Conservation (phyloP, 2,329 filamentous ascomycete species). For the Talaromyces funiculosus region DNA sequence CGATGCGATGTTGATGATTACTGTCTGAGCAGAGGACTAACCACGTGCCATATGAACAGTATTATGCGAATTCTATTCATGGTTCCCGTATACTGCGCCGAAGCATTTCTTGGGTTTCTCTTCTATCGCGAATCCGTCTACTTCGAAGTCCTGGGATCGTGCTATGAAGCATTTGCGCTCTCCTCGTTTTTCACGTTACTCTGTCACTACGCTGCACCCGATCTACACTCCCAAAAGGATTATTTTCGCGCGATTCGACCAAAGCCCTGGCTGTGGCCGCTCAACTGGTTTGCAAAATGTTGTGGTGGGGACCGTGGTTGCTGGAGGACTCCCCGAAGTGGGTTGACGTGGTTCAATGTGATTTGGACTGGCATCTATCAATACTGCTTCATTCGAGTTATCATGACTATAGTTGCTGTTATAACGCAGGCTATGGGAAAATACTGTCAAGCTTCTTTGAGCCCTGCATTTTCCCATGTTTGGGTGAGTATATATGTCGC, state of each 20-base stretch:
- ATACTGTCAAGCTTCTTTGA: slow-evolving; percentile 75
- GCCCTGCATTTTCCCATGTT: slow-evolving; percentile 72
- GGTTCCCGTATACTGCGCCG: slow-evolving; percentile 73
- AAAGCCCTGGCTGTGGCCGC: slow-evolving; percentile 68
- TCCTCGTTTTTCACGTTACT: slow-evolving; percentile 79
- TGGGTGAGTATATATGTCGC: slow-evolving; percentile 54
- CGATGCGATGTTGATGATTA: background rate
- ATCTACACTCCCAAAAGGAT: slow-evolving; percentile 72
- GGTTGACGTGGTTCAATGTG: slow-evolving; percentile 83
- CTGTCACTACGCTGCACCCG: slow-evolving; percentile 73
- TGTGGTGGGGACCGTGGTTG: slow-evolving; percentile 63
- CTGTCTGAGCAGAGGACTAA: background rate
- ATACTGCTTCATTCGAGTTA: slow-evolving; percentile 74
- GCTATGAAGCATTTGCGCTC: slow-evolving; percentile 85
- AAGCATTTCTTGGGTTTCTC: slow-evolving; percentile 66
- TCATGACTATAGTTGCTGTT: slow-evolving; percentile 74
- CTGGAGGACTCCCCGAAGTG: slow-evolving; percentile 70
- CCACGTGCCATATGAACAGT: slow-evolving; percentile 35
- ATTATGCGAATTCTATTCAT: slow-evolving; percentile 86
- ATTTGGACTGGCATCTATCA: slow-evolving; percentile 79
- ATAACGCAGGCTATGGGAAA: slow-evolving; percentile 61
- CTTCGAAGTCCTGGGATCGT: slow-evolving; percentile 73
- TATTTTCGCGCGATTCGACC: slow-evolving; percentile 67
- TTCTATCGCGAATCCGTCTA: slow-evolving; percentile 76
- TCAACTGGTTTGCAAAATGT: slow-evolving; percentile 65